phyloP scores from a whole-genome alignment of 768 basidiomycete species.

The Cystofilobasidium capitatum region DNA sequence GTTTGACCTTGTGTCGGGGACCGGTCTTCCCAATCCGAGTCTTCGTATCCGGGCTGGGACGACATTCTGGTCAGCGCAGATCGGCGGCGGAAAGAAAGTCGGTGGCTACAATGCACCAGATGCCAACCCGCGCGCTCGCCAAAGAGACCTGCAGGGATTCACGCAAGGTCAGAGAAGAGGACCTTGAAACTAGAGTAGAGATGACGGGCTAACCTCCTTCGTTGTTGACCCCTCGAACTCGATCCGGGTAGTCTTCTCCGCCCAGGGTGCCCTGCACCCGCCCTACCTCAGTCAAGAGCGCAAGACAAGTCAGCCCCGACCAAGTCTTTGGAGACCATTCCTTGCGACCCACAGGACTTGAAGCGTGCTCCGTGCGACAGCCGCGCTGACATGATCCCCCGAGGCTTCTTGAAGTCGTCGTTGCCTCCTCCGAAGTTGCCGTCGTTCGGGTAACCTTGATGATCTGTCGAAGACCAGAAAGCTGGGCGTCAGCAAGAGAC shows the following conservation, averaged over 20 bases:
- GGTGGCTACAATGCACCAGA: background rate
- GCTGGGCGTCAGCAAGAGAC: too few relatives aligned
- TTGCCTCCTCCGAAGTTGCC: background rate
- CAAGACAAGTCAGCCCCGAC: too few relatives aligned
- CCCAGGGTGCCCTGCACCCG: background rate
- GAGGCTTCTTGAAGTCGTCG: constrained; percentile 9
- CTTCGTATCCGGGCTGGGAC: background rate
- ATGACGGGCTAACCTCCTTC: background rate
- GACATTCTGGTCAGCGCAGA: background rate
- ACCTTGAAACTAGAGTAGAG: background rate
- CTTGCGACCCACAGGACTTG: too few relatives aligned
- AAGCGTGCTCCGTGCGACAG: too few relatives aligned
- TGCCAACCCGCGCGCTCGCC: constrained; percentile 1
- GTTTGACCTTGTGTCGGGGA: background rate
- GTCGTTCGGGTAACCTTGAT: background rate
- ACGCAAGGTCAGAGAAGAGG: background rate
- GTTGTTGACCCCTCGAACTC: constrained; percentile 7
- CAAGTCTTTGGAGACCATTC: too few relatives aligned
- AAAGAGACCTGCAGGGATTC: background rate
- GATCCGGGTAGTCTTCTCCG: background rate
- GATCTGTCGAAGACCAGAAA: background rate
- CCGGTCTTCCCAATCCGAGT: background rate
- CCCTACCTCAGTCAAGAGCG: too few relatives aligned
- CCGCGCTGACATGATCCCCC: background rate
- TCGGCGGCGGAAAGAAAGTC: background rate